Conservation (phyloP, 2,329 filamentous ascomycete genomes). For the Aspergillus niger region DNA sequence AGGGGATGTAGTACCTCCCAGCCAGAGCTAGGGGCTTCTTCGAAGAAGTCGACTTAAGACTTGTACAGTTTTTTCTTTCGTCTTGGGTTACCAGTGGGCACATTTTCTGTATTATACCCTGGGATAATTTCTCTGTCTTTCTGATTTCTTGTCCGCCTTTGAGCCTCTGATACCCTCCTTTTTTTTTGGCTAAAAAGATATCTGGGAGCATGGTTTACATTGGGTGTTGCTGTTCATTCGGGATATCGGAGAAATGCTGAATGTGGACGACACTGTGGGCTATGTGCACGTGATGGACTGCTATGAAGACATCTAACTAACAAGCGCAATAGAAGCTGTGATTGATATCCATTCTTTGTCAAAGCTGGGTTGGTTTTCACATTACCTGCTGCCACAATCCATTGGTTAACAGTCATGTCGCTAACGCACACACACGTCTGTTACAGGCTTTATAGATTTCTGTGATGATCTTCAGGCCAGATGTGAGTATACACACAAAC, state of each 20-base stretch:
- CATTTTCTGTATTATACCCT: neutral
- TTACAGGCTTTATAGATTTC: too few species aligned
- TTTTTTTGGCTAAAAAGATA: neutral
- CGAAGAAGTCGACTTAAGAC: neutral
- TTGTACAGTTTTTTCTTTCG: constrained; percentile 1
- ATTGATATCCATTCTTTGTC: neutral
- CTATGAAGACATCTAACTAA: neutral
- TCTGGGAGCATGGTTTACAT: neutral
- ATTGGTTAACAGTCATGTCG: neutral
- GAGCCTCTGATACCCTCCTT: constrained; percentile 6
- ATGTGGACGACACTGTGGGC: neutral
- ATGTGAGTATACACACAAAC: too few species aligned
- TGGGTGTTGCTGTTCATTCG: neutral
- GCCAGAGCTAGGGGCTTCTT: constrained; percentile 3
- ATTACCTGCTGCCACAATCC: neutral
- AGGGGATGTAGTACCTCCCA: constrained; percentile 15
- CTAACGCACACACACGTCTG: neutral
- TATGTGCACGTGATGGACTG: neutral
- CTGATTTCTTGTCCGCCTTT: constrained; percentile 3
- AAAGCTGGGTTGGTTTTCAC: neutral
- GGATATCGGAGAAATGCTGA: neutral
- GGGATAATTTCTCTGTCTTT: neutral
- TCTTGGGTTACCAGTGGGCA: neutral
- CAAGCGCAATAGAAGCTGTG: neutral
- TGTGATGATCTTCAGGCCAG: too few species aligned